Evolutionary conservation across 176 grass and related monocot species (phyloP), one percentile per base, ranked within the genome.

Genomic region (Rhipidocladum racemiflorum): DNA sequence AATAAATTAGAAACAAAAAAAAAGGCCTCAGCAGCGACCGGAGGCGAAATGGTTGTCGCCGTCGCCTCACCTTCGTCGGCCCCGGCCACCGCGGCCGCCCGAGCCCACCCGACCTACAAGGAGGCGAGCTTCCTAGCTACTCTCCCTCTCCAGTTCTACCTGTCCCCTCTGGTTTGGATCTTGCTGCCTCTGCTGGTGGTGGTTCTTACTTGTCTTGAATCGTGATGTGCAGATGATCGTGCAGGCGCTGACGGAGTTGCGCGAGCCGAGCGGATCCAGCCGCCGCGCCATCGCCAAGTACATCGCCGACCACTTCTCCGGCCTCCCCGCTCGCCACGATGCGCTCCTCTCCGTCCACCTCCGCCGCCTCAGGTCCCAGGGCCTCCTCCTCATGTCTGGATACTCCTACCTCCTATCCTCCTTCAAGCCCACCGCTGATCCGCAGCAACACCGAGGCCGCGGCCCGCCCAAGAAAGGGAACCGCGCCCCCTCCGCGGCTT

Each of bases 311-410:
- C 73, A 40, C 81, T 92, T 81, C 84, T 70, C 84, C 25, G 90
- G 77, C 48, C 84, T 92, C 5, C 84, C 81, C 18, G 9, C 62
- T 4, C 29, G 48, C 59, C 91, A 87, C 70, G 71, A 82, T n/a
- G 45, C 46, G 16, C 79, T 92, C 51, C 83, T 92, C 62, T 50
- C 56, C 43, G 79, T 45, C 65, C 81, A 92, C 43, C 91, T 92
- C 81, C 84, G 84, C 59, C 72, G 81, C 61, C 87, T 92, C 65
- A 46, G 9, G 42, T 61, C 60, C 46, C 38, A 87, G 17, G 87
- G 84, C 29, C 42, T 87, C 20, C 84, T 86, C 84, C 32, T 32
- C 81, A 49, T 74, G 68, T 17, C 77, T 7, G 75, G 79, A 43
- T 50, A 74, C 51, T 78, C 79, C 50, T 91, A 82, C 83, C 64